Base-by-base conservation (phyloP, 202 grass and related monocot genomes). In the Hordeum pubiflorum region DNA sequence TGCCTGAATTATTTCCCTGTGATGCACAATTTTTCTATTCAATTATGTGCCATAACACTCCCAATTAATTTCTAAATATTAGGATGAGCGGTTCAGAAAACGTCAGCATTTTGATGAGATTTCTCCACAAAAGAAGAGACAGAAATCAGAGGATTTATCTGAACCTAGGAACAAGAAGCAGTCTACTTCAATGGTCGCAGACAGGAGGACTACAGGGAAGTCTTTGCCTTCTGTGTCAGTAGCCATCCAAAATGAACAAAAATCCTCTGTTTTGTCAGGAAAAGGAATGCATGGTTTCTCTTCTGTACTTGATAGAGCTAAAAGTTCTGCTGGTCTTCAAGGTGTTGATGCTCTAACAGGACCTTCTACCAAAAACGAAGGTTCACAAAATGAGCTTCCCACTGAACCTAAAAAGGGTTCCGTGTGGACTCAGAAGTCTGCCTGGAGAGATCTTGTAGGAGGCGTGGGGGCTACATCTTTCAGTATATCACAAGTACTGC, bases 371-470 rank as follows among this genome's bases (percentile, higher is more conserved):
- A 89, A 85, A 77, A 87, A 17, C 22, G 86, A 33, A 88, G 72
- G 32, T 74, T 67, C 48, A 79, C 74, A 39, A 52, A 82, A 59
- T 58, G 14, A 20, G 46, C 13, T 10, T 77, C 36, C 74, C 55
- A 36, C 26, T 79, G 73, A 83, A 84, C 75, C 88, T 66, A 74
- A 76, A 80, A 91, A 70, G 55, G 73, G 69, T 4, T 84, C 69
- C 0, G 32, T 82, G 8, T 99, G 96, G 92, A 90, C 87, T 79
- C 96, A 99, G 75, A 99, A 99, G 83, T 95, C 89, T 61, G 79
- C 96, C 36, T 99, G 96, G 92, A 96, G 79, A 59, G 83, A 91
- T 62, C 87, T 99, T 74, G 88, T 96, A 21, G 92, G 91, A 67
- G 81, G 75, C 27, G 76, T 80, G 52, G 73, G 81, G 33, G 76